phyloP scores from a whole-genome alignment of 805 yeast genomes.

The Schwanniomyces vanrijiae region DNA sequence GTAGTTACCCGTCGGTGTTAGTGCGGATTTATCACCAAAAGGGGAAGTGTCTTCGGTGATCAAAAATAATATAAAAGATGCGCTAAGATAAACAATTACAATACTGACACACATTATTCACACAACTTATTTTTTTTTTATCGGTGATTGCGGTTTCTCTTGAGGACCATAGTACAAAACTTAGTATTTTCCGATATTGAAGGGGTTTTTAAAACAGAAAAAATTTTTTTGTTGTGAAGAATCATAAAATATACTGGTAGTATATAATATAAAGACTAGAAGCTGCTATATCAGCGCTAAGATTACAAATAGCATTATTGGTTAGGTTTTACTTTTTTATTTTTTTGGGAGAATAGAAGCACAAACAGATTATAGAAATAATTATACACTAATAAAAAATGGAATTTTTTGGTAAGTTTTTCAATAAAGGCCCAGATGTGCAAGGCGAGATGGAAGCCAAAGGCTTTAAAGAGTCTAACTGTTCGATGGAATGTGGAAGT shows the following conservation, averaged over 20 bases:
- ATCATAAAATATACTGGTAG: background rate
- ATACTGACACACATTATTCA: background rate
- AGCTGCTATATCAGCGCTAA: background rate
- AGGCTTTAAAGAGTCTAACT: constrained; percentile 40
- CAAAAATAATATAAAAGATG: background rate
- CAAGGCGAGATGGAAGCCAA: constrained; percentile 5
- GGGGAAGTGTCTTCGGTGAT: background rate
- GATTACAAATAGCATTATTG: background rate
- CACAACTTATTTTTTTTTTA: too few relatives aligned
- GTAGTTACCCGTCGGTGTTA: background rate
- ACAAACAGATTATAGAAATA: background rate
- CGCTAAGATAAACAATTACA: background rate
- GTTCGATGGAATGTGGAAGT: constrained; percentile 52
- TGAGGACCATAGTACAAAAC: background rate
- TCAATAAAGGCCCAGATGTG: background rate
- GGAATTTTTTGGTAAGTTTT: constrained; percentile 3
- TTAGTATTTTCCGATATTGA: background rate
- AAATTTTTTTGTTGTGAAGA: background rate
- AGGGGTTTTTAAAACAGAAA: too few relatives aligned
- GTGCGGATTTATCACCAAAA: background rate
- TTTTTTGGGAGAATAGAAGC: background rate
- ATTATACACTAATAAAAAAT: background rate
- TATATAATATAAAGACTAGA: too few relatives aligned
- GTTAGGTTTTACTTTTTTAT: too few relatives aligned
- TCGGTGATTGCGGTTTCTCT: too few relatives aligned